phyloP scores from a whole-genome alignment of 2,329 filamentous ascomycete species.

The Alternaria brassicae region DNA sequence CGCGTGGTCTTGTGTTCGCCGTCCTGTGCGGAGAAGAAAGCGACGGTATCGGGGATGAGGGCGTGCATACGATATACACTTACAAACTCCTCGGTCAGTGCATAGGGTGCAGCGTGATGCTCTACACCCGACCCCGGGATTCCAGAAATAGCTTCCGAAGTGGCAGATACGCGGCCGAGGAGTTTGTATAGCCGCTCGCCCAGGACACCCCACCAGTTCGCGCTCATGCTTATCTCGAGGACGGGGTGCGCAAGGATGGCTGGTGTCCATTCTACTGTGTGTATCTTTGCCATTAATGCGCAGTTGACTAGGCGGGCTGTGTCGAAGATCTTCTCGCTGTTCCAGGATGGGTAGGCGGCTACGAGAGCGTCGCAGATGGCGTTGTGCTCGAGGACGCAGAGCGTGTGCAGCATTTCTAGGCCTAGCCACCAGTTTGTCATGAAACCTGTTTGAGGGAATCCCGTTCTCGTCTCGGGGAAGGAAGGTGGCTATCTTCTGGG shows the following conservation, averaged over 20 bases:
- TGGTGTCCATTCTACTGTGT: constrained; percentile 60
- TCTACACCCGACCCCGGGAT: constrained; percentile 52
- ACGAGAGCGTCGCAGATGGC: constrained; percentile 53
- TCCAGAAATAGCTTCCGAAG: constrained; percentile 50
- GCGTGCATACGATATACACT: constrained; percentile 56
- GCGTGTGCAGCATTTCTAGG: constrained; percentile 56
- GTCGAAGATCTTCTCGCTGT: constrained; percentile 54
- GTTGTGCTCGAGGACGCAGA: constrained; percentile 58
- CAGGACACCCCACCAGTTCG: constrained; percentile 57
- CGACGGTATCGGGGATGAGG: constrained; percentile 51
- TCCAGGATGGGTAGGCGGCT: constrained; percentile 49
- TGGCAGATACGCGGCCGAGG: constrained; percentile 52
- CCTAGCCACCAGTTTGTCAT: constrained; percentile 58
- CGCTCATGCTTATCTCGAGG: constrained; percentile 54
- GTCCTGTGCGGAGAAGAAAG: constrained; percentile 43
- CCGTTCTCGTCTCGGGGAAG: constrained; percentile 52
- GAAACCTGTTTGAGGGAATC: constrained; percentile 54
- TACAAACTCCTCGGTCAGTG: constrained; percentile 56
- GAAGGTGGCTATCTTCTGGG: constrained; percentile 46
- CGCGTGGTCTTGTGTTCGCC: constrained; percentile 41
- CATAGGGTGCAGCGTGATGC: constrained; percentile 52
- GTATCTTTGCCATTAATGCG: constrained; percentile 59
- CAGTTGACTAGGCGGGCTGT: constrained; percentile 56
- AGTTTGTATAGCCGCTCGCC: constrained; percentile 53
- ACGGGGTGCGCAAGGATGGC: constrained; percentile 57